Evolutionary conservation across 1,284 basidiomycete species (phyloP).

Genomic region (Testicularia cyperi): DNA sequence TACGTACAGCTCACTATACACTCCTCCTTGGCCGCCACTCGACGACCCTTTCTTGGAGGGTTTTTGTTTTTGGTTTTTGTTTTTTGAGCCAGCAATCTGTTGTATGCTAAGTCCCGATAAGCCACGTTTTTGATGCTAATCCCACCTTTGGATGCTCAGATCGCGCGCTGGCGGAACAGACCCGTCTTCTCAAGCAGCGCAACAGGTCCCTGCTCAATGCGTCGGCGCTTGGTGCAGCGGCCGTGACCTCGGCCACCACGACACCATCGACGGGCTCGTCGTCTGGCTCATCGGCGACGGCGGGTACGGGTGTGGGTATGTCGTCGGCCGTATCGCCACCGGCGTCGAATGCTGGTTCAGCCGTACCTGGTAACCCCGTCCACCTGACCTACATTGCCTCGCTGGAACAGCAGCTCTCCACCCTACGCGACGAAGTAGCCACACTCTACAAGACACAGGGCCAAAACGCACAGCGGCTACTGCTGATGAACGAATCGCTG

Average conservation of each 20-base stretch:
- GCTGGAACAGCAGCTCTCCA: conserved; percentile 87
- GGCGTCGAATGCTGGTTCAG: not conserved
- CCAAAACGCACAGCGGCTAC: conserved; percentile 86
- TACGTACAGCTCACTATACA: conserved; percentile 21
- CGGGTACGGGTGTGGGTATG: too few relatives aligned
- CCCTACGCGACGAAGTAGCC: conserved; percentile 83
- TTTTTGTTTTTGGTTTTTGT: too few relatives aligned
- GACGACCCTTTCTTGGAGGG: not conserved
- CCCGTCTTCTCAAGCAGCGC: conserved; percentile 34
- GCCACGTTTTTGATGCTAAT: too few relatives aligned
- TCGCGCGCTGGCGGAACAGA: conserved; percentile 34
- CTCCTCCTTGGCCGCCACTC: not conserved
- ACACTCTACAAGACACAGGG: conserved; percentile 94
- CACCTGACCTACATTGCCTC: conserved; percentile 82
- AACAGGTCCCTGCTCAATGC: conserved; percentile 37
- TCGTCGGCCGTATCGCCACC: too few relatives aligned
- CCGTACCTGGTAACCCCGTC: conserved; percentile 68
- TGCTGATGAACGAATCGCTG: conserved; percentile 89
- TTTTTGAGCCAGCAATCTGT: too few relatives aligned
- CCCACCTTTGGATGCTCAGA: conserved; percentile 7
- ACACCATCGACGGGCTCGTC: conserved; percentile 1
- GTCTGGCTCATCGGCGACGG: too few relatives aligned
- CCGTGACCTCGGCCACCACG: conserved; percentile 3
- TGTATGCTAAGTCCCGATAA: too few relatives aligned
- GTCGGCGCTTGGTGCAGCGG: not conserved